Conservation (phyloP, 805 yeast genomes). For the Helenozyma baotianmanensis region DNA sequence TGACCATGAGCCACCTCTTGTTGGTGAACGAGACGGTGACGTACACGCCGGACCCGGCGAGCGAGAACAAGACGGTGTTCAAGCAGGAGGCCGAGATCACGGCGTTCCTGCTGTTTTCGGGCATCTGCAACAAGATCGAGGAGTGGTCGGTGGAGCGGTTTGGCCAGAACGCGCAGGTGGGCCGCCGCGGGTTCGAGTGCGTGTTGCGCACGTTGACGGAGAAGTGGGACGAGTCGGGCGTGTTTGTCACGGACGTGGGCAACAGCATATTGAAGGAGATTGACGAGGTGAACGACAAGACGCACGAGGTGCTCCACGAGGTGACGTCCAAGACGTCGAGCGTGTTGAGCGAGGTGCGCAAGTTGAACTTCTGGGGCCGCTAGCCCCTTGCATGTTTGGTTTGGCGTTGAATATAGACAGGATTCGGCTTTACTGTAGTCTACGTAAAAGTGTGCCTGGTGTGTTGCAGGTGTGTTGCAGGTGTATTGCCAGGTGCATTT, state of each 20-base stretch:
- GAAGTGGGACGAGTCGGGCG: slow-evolving; percentile 39
- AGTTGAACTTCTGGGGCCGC: slow-evolving; percentile 15
- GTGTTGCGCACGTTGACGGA: slow-evolving; percentile 55
- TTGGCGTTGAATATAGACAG: no score
- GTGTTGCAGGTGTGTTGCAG: no score
- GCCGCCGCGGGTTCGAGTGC: slow-evolving; percentile 78
- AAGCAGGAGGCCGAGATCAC: slow-evolving; percentile 83
- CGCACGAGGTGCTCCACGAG: slow-evolving; percentile 14
- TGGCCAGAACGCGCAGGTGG: slow-evolving; percentile 78
- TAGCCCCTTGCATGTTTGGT: no score
- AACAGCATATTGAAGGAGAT: slow-evolving; percentile 23
- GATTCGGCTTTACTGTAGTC: no score
- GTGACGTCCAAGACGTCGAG: slow-evolving; percentile 14
- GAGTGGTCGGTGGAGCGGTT: slow-evolving; percentile 91
- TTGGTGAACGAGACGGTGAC: slow-evolving; percentile 84
- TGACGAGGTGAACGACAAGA: slow-evolving; percentile 20
- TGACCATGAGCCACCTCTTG: slow-evolving; percentile 73
- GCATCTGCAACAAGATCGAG: slow-evolving; percentile 77
- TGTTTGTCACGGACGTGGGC: slow-evolving; percentile 31
- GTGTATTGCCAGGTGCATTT: no score
- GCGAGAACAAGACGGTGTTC: slow-evolving; percentile 58
- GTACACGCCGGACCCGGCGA: slow-evolving; percentile 62
- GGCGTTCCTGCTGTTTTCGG: slow-evolving; percentile 69
- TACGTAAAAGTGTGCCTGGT: no score
- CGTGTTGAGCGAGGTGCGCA: slow-evolving; percentile 16